These are phyloP conservation scores for Coelastrella sp. DNA, from an alignment of 139 green algal species.

Conservation along the genomic window DNA sequence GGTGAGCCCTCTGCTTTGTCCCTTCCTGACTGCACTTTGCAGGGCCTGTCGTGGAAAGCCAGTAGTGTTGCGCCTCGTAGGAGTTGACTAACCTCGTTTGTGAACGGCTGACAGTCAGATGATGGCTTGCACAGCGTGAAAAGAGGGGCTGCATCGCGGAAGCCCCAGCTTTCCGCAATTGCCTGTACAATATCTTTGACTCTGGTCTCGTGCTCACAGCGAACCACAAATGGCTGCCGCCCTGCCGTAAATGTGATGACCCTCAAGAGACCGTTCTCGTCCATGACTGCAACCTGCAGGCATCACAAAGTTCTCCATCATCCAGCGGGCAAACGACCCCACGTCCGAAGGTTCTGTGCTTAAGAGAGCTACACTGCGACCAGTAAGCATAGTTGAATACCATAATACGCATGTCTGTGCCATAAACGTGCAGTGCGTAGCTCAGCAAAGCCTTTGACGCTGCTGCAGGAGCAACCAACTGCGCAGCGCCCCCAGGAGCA, in stretches of 20 bases:
- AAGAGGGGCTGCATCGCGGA: constrained; percentile 15
- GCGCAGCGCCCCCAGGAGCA: too few species aligned
- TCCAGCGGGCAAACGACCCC: too few species aligned
- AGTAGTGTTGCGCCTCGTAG: constrained; percentile 16
- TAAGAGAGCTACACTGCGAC: too few species aligned
- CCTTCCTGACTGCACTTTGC: background rate
- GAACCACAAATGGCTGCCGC: constrained; percentile 21
- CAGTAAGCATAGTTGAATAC: too few species aligned
- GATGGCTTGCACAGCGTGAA: constrained; percentile 35
- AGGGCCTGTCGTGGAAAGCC: background rate
- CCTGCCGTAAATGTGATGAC: constrained; percentile 18
- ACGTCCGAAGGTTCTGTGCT: too few species aligned
- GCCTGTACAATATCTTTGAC: constrained; percentile 17
- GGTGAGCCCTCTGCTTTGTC: constrained; percentile 1
- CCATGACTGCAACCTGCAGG: constrained; percentile 13
- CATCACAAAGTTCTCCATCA: background rate
- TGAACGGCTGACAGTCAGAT: background rate
- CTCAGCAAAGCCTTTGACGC: too few species aligned
- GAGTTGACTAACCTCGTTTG: constrained; percentile 7
- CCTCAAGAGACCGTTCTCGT: constrained; percentile 18
- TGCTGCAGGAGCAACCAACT: too few species aligned
- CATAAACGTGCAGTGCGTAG: too few species aligned
- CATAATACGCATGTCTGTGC: too few species aligned
- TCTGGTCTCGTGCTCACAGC: constrained; percentile 26
- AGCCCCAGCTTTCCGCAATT: constrained; percentile 40